Evolutionary conservation across 768 basidiomycete species (phyloP), one percentile per base, ranked within the genome.

Genomic region (Trametes gibbosa): DNA sequence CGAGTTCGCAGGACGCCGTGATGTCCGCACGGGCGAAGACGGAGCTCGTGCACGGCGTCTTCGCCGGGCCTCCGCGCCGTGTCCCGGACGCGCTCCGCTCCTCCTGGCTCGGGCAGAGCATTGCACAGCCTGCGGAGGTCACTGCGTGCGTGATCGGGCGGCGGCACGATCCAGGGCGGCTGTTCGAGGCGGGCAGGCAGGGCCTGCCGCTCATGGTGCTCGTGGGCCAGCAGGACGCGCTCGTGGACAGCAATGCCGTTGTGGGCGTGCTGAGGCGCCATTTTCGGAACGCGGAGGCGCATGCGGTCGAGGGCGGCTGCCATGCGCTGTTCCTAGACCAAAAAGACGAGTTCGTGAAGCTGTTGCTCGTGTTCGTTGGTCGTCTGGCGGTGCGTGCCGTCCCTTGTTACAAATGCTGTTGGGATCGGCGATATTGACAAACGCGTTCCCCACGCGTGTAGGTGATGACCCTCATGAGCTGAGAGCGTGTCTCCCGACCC

Each of bases 251-350:
- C 19, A 13, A 32, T 24, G 68, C 63, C n/a, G 61, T 73, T 5
- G 66, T 67, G 5, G 57, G 62, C 24, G 61, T 68, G 51, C 64
- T 74, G 64, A 57, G 63, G 53, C 67, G 69, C 13, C 65, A 72
- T 58, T 76, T 76, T 68, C 73, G 67, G 56, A 65, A 75, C 46
- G 53, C 70, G 27, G 71, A 75, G 50, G 63, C 63, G 21, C 59
- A 69, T 49, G 59, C 65, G 46, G 61, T 75, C 54, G 61, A 66
- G 27, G 73, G 69, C 29, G 71, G 71, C 23, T 65, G 71, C 21
- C 76, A 77, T 55, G 68, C 71, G 0, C 34, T 72, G 14, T 74
- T 74, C 53, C 67, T 73, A 37, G 75, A 76, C 41, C 61, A 69
- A 45, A 62, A 61, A 49, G 63, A 69, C 16, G 71, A 72, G 37